A percentile compares a stretch with the other conserved stretches of the same genome.
These are phyloP conservation scores for Candida vaughaniae DNA, from an alignment of 805 yeast genomes.

Conservation along the genomic window DNA sequence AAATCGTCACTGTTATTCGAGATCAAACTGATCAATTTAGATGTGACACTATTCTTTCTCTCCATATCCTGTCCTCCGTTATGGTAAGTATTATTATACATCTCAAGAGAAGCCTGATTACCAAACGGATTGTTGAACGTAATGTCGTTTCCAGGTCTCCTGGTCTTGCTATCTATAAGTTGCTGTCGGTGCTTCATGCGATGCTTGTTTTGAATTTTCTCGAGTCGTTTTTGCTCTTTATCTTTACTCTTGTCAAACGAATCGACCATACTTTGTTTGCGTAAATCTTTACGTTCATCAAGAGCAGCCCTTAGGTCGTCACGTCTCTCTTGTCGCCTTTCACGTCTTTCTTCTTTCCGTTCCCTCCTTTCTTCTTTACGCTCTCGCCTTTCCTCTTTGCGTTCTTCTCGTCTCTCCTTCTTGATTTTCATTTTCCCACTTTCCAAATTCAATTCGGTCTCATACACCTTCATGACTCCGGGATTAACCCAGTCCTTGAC, in stretches of 20 bases:
- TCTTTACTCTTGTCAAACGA: not conserved
- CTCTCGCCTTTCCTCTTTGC: slow-evolving; percentile 5
- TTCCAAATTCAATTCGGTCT: slow-evolving; percentile 14
- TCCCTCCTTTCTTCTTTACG: slow-evolving; percentile 8
- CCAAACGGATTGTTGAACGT: slow-evolving; percentile 14
- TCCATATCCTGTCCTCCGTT: slow-evolving; percentile 4
- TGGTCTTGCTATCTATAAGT: slow-evolving; percentile 11
- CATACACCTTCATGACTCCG: slow-evolving; percentile 17
- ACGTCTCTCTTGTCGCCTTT: slow-evolving; percentile 3
- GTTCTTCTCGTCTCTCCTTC: slow-evolving; percentile 6
- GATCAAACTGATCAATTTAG: slow-evolving; percentile 20
- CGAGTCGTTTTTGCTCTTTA: not conserved
- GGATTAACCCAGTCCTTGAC: slow-evolving; percentile 18
- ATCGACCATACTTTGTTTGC: not conserved
- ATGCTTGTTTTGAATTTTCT: slow-evolving; percentile 7
- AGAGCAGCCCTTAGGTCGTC: too few species aligned
- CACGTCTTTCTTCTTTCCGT: slow-evolving; percentile 11
- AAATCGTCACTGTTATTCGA: slow-evolving; percentile 15
- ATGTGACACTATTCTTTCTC: slow-evolving; percentile 18
- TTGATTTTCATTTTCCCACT: slow-evolving; percentile 14
- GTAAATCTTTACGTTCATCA: slow-evolving; percentile 3
- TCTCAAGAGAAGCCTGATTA: slow-evolving; percentile 11
- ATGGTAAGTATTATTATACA: slow-evolving; percentile 4
- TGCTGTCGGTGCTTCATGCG: slow-evolving; percentile 8
- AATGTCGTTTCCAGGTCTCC: slow-evolving; percentile 4